Base-by-base conservation (phyloP, 2,329 filamentous ascomycete species). In the Chaetomiaceae sp. region DNA sequence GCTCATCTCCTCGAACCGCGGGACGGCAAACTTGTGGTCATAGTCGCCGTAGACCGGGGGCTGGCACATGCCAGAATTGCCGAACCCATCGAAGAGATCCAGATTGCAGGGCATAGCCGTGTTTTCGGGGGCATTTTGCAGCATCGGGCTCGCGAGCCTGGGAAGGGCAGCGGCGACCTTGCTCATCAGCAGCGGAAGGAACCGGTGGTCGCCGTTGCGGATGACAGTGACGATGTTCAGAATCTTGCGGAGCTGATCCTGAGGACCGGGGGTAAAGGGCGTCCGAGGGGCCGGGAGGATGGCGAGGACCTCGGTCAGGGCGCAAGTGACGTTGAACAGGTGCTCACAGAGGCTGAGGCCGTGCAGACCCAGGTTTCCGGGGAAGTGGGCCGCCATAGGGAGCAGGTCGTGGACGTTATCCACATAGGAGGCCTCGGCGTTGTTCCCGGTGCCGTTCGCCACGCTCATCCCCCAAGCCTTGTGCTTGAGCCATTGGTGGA, bases 321-420 rank as follows among this genome's bases (percentile, higher is more conserved):
- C 82, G 65, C 79, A 86, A 12, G 87, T 82, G 31, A 91, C 79
- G 58, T 91, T 86, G 60, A 93, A 80, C 12, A 95, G 70, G 64
- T 92, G 92, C 63, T 91, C 87, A 54, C 93, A 82, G 67, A 95
- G 66, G 21, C 86, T 86, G 34, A 87, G 78, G 16, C 85, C 86
- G 57, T 91, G 76, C 3, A 91, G 73, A 56, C 92, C 87, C 72
- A 89, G 84, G 38, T 83, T 82, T 31, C 81, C 81, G 0, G 85
- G 84, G 61, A 93, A 86, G 47, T 86, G 81, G 14, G 82, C 81
- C 4, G 86, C 83, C 68, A 91, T 81, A 13, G 77, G 76, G 21
- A 87, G 62, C 7, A 89, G 62, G 51, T 88, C 83, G 40, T 77
- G 73, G 0, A 83, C 75, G 55, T 87, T 76, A 44, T 82, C 77